Conservation (phyloP, 2,329 filamentous ascomycete genomes). For the Aspergillus candidus region DNA sequence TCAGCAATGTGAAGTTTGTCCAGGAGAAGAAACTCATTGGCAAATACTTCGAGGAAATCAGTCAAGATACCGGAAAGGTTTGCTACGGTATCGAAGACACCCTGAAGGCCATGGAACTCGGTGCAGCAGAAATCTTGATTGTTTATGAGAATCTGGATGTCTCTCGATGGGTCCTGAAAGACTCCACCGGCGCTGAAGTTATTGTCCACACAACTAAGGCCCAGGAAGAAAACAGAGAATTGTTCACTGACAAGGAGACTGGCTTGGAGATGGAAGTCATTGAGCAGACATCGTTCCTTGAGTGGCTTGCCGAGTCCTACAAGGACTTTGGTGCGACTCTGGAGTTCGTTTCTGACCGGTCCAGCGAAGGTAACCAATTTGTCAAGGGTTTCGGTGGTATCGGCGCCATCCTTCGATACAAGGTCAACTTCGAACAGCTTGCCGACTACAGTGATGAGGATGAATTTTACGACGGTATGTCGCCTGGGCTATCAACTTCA, state of each 20-base stretch:
- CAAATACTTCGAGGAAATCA: conserved; percentile 98
- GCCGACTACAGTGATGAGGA: conserved; percentile 84
- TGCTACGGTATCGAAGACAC: conserved; percentile 99
- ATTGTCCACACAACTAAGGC: conserved; percentile 83
- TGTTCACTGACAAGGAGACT: conserved; percentile 93
- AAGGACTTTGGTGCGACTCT: conserved; percentile 93
- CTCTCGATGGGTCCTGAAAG: conserved; percentile 84
- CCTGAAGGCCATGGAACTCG: conserved; percentile 89
- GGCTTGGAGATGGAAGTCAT: conserved; percentile 96
- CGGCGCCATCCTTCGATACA: conserved; percentile 94
- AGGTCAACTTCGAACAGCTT: conserved; percentile 99
- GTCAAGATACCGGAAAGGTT: conserved; percentile 90
- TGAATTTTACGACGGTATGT: conserved; percentile 75
- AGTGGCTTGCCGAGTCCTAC: conserved; percentile 98
- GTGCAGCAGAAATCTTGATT: conserved; percentile 89
- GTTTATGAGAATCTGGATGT: conserved; percentile 97
- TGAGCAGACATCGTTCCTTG: conserved; percentile 86
- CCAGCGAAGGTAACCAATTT: conserved; percentile 98
- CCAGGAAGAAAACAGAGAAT: conserved; percentile 71
- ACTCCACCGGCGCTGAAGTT: conserved; percentile 63
- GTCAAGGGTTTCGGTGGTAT: conserved; percentile 99
- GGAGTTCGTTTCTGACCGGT: conserved; percentile 96
- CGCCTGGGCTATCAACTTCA: neutral
- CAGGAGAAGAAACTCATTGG: conserved; percentile 99
- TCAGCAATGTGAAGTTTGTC: conserved; percentile 99